Evolutionary conservation across 176 grass and related monocot genomes (phyloP).

Genomic region (Stipa capillata): DNA sequence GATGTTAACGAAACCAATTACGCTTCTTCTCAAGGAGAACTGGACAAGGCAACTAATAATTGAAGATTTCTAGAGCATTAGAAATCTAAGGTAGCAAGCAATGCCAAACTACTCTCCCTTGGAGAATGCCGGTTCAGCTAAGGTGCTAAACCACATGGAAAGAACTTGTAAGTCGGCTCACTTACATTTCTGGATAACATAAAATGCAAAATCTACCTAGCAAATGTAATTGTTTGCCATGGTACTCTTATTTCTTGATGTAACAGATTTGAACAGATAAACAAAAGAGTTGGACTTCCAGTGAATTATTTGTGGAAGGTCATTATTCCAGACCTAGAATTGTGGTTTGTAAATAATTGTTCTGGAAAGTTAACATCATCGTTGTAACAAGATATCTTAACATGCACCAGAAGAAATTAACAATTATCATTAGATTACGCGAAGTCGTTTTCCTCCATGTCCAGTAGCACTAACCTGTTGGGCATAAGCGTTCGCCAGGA

Average conservation of each 20-base stretch:
- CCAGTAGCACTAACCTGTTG: constrained; percentile 41
- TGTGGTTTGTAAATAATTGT: not conserved
- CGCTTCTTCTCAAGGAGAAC: not conserved
- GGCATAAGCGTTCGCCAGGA: constrained; percentile 66
- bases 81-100: not conserved
- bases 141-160: not conserved
- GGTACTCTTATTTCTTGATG: not conserved
- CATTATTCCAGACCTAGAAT: not conserved
- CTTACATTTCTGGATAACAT: not conserved
- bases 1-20: not conserved
- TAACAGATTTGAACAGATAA: not conserved
- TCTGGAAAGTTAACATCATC: not conserved
- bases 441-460: not conserved
- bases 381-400: not conserved
- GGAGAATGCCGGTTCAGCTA: not conserved
- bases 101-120: not conserved
- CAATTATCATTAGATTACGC: not conserved
- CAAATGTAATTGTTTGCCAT: not conserved
- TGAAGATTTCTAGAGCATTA: not conserved
- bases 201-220: not conserved
- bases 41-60: not conserved
- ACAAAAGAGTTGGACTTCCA: not conserved
- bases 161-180: not conserved
- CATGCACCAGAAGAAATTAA: not conserved
- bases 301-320: not conserved